Percentiles rank a stretch among this genome's conserved stretches.
phyloP scores from a whole-genome alignment of 2,329 filamentous ascomycete genomes.

The Orbilia oligospora region DNA sequence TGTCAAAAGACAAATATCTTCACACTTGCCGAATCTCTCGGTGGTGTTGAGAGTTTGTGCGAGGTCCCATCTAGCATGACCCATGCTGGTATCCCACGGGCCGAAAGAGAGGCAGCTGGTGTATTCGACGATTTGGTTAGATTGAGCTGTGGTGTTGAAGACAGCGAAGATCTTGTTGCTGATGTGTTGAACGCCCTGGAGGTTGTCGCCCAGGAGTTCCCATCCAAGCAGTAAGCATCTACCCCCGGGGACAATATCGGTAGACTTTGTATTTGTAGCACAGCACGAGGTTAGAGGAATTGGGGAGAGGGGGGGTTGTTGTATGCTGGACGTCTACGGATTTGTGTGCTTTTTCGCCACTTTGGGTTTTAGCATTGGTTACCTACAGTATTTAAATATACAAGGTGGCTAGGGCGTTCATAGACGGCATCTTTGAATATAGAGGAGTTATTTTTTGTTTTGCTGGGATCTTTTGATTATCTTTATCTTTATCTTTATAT shows the following conservation, averaged over 20 bases:
- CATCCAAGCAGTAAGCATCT: conserved; percentile 42
- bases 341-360: conserved; percentile 13
- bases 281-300: too few species aligned
- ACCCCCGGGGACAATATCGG: conserved; percentile 44
- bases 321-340: conserved; percentile 39
- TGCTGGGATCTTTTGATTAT: conserved; percentile 8
- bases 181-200: conserved; percentile 89
- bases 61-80: conserved; percentile 98
- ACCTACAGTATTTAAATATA: conserved; percentile 20
- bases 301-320: neutral
- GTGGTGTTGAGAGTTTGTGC: conserved; percentile 90
- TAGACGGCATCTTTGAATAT: conserved; percentile 38
- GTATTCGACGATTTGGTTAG: conserved; percentile 95
- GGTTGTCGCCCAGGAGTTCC: conserved; percentile 59
- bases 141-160: conserved; percentile 94
- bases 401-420: conserved; percentile 31
- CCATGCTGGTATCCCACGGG: conserved; percentile 91
- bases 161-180: conserved; percentile 83
- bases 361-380: conserved; percentile 34
- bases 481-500: too few species aligned
- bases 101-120: conserved; percentile 90
- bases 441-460: conserved; percentile 41
- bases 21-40: conserved; percentile 91
- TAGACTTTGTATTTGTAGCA: conserved; percentile 16
- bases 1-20: conserved; percentile 91